These are phyloP conservation scores for Rhizopus arrhizus DNA, from an alignment of 371 early-diverging fungal genomes.

Conservation along the genomic window DNA sequence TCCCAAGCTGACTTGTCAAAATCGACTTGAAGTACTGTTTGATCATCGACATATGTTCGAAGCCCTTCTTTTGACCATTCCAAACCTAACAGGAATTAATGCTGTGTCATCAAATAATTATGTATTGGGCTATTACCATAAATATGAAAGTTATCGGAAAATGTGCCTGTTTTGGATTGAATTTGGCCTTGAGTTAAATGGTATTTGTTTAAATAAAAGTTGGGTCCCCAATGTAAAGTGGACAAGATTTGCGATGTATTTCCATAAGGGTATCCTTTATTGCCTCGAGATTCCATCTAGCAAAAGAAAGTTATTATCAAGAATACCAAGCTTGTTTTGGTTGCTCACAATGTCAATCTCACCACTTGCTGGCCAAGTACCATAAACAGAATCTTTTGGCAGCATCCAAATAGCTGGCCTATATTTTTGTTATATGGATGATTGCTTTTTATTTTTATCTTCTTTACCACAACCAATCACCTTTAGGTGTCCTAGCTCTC, in stretches of 20 bases:
- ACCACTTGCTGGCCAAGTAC: conserved; percentile 73
- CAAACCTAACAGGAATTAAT: conserved; percentile 26
- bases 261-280: conserved; percentile 48
- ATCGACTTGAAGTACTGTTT: conserved; percentile 58
- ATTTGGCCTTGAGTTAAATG: conserved; percentile 47
- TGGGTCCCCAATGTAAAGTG: conserved; percentile 68
- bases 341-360: conserved; percentile 53
- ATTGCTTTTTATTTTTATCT: background rate
- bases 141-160: conserved; percentile 51
- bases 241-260: conserved; percentile 53
- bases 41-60: conserved; percentile 63
- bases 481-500: conserved; percentile 63
- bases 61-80: conserved; percentile 68
- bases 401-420: conserved; percentile 71
- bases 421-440: background rate
- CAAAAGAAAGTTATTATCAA: background rate
- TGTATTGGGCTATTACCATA: conserved; percentile 21
- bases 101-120: no score
- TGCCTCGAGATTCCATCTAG: conserved; percentile 66
- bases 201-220: conserved; percentile 46
- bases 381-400: conserved; percentile 68
- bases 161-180: conserved; percentile 33
- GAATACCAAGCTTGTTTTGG: background rate
- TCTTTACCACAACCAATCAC: conserved; percentile 71
- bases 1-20: conserved; percentile 54